Evolutionary conservation across 768 basidiomycete genomes (phyloP), one percentile per base, ranked within the genome.

Genomic region (Boletus vinaceobasis): DNA sequence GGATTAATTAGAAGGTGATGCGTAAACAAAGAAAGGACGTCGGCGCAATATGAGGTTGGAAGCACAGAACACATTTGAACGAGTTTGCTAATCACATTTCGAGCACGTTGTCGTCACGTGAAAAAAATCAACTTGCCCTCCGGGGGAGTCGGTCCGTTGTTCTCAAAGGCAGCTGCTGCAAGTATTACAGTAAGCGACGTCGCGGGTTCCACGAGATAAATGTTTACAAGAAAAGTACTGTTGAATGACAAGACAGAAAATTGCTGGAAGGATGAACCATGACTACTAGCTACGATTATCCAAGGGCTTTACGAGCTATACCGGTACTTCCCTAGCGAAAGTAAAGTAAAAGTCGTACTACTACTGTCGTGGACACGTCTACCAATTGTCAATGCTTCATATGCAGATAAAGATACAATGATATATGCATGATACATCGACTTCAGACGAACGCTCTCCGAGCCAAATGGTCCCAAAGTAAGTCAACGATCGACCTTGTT

Each of bases 91-190:
- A 23, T 23, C 23, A 23, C 13, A n/a, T 19, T 7, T 10, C n/a
- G 55, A 58, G 21, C 56, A 60, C 56, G 52, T 62, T 50, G 37
- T 40, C 11, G 19, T 64, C 63, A 64, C 63, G 63, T 64, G 63
- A 43, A 15, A 21, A 50, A 64, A 62, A 58, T 60, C 61, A 60
- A 60, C 54, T 5, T 48, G 15, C 45, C 43, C 42, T 23, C 23
- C 23, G 23, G 2, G 23, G 23, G 23, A 23, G 23, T 23, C 23
- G 23, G 23, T 2, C 23, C 23, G 23, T 23, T 2, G 23, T 23
- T 23, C 4, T 23, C 23, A 23, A 23, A 23, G 23, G 4, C 23
- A 15, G 5, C 23, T 5, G 8, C 38, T 39, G 23, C 23, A 23
- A 23, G 23, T 13, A 17, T 17, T n/a, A n/a, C n/a, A n/a, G n/a